phyloP scores from a whole-genome alignment of 441 rosid species.

The Bocquillonia castaneifolia region DNA sequence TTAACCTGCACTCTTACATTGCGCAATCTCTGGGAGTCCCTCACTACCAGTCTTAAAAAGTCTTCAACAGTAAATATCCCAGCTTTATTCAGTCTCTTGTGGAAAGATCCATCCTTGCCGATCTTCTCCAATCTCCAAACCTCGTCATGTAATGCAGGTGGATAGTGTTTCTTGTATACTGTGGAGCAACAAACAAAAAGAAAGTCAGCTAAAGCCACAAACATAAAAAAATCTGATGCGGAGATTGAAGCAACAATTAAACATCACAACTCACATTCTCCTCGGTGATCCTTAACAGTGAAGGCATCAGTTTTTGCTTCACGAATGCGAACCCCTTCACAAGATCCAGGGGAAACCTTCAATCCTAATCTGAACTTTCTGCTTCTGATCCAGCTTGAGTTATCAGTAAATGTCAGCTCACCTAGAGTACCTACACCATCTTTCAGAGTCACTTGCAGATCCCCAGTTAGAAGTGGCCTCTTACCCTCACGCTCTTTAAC shows the following conservation, averaged over 20 bases:
- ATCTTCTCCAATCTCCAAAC: constrained; percentile 95
- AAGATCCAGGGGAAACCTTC: constrained; percentile 63
- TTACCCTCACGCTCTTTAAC: constrained; percentile 90
- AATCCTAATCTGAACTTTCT: constrained; percentile 80
- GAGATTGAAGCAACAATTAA: constrained; percentile 2
- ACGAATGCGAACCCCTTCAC: constrained; percentile 62
- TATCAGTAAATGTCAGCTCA: constrained; percentile 75
- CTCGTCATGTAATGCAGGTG: constrained; percentile 75
- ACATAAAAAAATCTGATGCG: neutral
- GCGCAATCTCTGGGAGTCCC: constrained; percentile 65
- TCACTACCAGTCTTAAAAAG: constrained; percentile 64
- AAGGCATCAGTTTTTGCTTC: constrained; percentile 93
- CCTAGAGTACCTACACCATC: constrained; percentile 88
- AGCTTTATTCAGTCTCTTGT: constrained; percentile 69
- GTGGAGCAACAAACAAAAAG: constrained; percentile 9
- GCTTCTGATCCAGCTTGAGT: constrained; percentile 92
- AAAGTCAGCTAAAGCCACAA: neutral
- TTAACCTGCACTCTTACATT: constrained; percentile 53
- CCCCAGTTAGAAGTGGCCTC: constrained; percentile 78
- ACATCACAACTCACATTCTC: constrained; percentile 79
- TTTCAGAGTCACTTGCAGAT: constrained; percentile 67
- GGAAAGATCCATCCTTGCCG: constrained; percentile 89
- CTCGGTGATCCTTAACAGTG: constrained; percentile 86
- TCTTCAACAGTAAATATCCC: constrained; percentile 67
- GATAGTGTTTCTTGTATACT: constrained; percentile 95